Base-by-base conservation (phyloP, 2,329 filamentous ascomycete species). In the Alternaria sp. region DNA sequence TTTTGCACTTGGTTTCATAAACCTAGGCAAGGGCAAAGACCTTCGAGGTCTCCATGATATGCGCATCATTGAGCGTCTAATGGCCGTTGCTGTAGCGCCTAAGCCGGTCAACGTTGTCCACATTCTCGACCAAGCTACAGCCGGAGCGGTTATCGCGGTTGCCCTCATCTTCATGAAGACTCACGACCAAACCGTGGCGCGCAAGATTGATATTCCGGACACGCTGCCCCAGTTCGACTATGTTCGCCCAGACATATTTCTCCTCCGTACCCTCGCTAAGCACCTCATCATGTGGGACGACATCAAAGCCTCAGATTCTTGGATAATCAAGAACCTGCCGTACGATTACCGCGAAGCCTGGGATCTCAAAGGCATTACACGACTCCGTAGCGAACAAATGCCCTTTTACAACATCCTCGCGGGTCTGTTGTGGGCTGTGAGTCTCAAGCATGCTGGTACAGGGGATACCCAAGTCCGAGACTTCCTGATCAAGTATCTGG, bases 81-180 rank as follows among this genome's bases (percentile, higher is more conserved):
- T 99, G 48, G 86, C 90, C 0, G 87, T 97, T 53, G 94, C 95
- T 11, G 92, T 96, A 4, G 90, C 93, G 3, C 92, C 91, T 1
- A 97, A 97, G 79, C 92, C 94, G 62, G 93, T 98, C 12, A 91
- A 97, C 69, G 85, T 97, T 38, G 93, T 97, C 25, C 94, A 99
- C 72, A 89, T 98, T 10, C 85, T 98, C 3, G 96, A 99, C 75
- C 91, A 94, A 70, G 94, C 94, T 6, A 95, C 93, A 10, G 92
- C 96, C 2, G 95, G 92, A n/a, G 94, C 95, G 2, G 93, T 96
- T 8, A 87, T 98, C 71, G 94, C 95, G 0, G 85, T 97, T 60
- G 88, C 93, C 2, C 85, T 99, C 55, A 94, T 99, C 32, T 99
- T 94, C 78, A 95, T 99, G 92, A 98, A 98, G 79, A 95, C 94